These are phyloP conservation scores for Globisporangium viniferum DNA, from an alignment of 352 stramenopile genomes.

Conservation along the genomic window DNA sequence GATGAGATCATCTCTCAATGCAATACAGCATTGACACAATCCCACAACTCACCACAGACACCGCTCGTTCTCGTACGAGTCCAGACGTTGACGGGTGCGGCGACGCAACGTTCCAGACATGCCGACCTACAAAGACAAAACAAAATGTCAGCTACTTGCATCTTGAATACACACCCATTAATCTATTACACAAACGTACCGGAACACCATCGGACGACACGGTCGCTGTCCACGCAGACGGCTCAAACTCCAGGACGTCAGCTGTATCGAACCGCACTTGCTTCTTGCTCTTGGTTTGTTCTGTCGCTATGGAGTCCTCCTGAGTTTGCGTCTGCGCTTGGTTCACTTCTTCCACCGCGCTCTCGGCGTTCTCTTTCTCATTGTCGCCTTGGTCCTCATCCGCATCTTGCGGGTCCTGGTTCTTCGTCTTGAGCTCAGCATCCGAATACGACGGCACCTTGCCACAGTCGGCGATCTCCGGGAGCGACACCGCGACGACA, in stretches of 20 bases:
- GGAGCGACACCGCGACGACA: background rate
- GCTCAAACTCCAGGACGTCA: constrained; percentile 80
- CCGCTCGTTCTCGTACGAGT: constrained; percentile 68
- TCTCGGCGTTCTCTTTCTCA: constrained; percentile 3
- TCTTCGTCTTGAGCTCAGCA: background rate
- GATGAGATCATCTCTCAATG: background rate
- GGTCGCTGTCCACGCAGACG: constrained; percentile 76
- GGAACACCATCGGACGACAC: constrained; percentile 75
- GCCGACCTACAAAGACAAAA: constrained; percentile 35
- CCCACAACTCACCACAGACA: constrained; percentile 31
- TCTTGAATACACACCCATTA: background rate
- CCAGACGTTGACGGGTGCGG: constrained; percentile 55
- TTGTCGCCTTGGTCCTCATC: background rate
- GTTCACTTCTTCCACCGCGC: background rate
- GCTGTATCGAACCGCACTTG: constrained; percentile 56
- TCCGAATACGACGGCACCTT: background rate
- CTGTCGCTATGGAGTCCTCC: background rate
- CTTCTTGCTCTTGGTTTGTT: constrained; percentile 26
- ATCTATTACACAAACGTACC: constrained; percentile 26
- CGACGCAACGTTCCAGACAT: constrained; percentile 66
- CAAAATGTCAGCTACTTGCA: background rate
- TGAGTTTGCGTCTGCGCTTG: background rate
- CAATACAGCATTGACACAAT: background rate
- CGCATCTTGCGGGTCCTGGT: background rate
- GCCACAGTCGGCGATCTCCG: constrained; percentile 2